Evolutionary conservation across 2,329 filamentous ascomycete genomes (phyloP), one percentile per base, ranked within the genome.

Genomic region (Blastomyces percursus): DNA sequence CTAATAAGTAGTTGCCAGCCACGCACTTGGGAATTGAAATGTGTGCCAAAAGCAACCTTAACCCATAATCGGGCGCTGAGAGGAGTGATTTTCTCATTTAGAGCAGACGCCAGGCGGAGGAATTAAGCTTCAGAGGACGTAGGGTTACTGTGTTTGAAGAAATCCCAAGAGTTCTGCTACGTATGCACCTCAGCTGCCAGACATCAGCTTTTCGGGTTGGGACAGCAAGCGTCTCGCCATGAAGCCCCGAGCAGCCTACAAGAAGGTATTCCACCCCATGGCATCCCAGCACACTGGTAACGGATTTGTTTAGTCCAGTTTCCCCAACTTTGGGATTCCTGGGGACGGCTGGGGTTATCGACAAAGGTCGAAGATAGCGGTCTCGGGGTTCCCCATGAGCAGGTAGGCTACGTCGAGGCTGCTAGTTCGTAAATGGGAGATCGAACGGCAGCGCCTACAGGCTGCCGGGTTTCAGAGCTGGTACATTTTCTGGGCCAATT

Each of bases 201-300:
- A 44, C 32, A 44, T 1, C 19, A 5, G 5, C n/a, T 40, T 58
- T 58, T 7, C 19, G 21, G 55, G 21, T 42, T 9, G 35, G 52
- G 40, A 44, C 5, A n/a, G 14, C 30, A 42, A 51, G 35, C n/a
- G 38, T 19, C 21, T 38, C 54, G 4, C n/a, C 11, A 42, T 19
- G 54, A 57, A 21, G 30, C 24, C 19, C 9, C 38, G 21, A 19
- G 35, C 35, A 38, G 38, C 21, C n/a, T 58, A 38, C 21, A 40
- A 58, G 35, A 14, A 24, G 58, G 44, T 9, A 60, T 48, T 19
- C 19, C 4, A 51, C 21, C 48, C 12, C 48, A 51, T 12, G 21
- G 48, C 21, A 60, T 60, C 58, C 58, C 58, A 50, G 58, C 11
- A 44, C 27, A 60, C 7, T 60, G 58, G 58, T 60, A 60, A 60